Evolutionary conservation across 2,329 filamentous ascomycete genomes (phyloP).

Genomic region (Proliferodiscus dingleyae): DNA sequence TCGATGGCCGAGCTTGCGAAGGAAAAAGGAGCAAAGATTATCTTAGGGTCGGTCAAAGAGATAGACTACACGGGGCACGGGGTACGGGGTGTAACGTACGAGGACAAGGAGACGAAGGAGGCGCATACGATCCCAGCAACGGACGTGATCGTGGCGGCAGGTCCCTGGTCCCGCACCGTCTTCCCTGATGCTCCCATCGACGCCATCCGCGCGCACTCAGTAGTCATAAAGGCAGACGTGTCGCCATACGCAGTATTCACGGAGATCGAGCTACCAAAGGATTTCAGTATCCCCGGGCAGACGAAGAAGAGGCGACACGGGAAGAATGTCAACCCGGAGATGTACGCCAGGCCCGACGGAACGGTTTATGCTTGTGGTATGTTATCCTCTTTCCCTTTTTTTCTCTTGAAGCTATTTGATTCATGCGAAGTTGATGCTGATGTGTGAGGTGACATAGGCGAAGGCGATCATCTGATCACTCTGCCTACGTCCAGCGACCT

Average conservation of each 20-base stretch:
- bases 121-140: constrained; percentile 49
- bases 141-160: constrained; percentile 37
- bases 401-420: background rate
- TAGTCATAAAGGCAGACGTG: constrained; percentile 60
- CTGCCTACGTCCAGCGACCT: constrained; percentile 71
- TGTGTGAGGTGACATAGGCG: constrained; percentile 41
- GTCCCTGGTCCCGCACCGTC: constrained; percentile 58
- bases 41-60: constrained; percentile 62
- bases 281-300: constrained; percentile 51
- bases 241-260: constrained; percentile 80
- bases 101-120: constrained; percentile 44
- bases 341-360: constrained; percentile 83
- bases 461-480: constrained; percentile 71
- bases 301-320: constrained; percentile 50
- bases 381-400: constrained; percentile 16
- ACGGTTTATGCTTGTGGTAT: constrained; percentile 89
- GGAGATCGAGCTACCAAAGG: constrained; percentile 67
- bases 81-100: constrained; percentile 66
- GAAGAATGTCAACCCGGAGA: constrained; percentile 75
- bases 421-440: background rate
- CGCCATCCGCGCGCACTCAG: constrained; percentile 58
- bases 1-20: constrained; percentile 73
- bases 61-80: constrained; percentile 55
- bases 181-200: constrained; percentile 54
- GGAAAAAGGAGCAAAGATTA: constrained; percentile 63